Evolutionary conservation across 2,329 filamentous ascomycete species (phyloP), one percentile per base, ranked within the genome.

Genomic region (Phoma herbarum): DNA sequence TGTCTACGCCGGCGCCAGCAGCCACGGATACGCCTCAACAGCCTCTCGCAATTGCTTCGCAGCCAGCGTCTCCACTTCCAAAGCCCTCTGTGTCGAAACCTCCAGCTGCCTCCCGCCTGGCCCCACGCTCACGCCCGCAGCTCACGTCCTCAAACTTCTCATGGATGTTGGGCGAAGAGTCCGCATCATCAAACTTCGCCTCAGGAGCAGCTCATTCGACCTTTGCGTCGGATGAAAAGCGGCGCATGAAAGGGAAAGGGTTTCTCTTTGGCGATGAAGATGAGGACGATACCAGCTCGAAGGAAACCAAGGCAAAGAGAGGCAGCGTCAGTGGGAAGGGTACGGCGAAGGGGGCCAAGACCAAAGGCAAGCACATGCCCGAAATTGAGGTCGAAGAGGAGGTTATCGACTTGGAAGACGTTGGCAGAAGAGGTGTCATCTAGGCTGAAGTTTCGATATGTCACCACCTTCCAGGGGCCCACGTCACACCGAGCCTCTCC

Each of bases 111-210:
- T 60, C 64, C 3, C 66, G 77, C 74, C 63, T 75, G 18, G 70
- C 69, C 8, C 68, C 43, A 78, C 84, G 68, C n/a, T 64, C 86
- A 20, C 83, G 88, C 22, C 90, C 89, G 3, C 86, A 84, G 0
- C 81, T 92, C 31, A 88, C 89, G 1, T 89, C 91, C 64, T 92
- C 90, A 8, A 90, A 88, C 4, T 93, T 92, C 74, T 88, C 90
- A 1, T 92, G 89, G 88, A 93, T 93, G 89, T 81, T 93, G 4
- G 75, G 74, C 16, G 71, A 76, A 35, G 76, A 76, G n/a, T 71
- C 70, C 9, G 64, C 64, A 18, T 66, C 72, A 23, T 74, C 71
- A 22, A 69, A 72, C 42, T 77, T 78, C 41, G 74, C 73, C 9
- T 70, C 75, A 0, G 69, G 73, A 12, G 61, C 72, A 2, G 73